These are phyloP conservation scores for Trichosporon asahii DNA, from an alignment of 1,284 basidiomycete genomes.

Conservation along the genomic window DNA sequence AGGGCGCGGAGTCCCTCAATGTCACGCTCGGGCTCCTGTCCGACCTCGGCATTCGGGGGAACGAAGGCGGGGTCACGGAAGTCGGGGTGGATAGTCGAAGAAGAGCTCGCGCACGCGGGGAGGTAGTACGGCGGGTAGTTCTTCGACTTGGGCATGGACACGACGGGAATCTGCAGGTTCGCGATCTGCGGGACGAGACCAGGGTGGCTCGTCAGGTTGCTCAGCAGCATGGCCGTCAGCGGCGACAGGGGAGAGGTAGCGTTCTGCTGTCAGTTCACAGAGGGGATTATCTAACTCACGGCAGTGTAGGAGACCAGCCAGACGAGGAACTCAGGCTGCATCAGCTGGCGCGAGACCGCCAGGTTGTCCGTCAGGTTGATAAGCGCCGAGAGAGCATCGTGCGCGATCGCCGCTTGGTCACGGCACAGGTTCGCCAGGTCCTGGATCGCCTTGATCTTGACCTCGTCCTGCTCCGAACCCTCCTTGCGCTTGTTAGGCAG, in stretches of 20 bases:
- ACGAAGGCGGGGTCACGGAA: constrained; percentile 47
- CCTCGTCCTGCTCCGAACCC: constrained; percentile 59
- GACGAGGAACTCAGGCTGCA: constrained; percentile 69
- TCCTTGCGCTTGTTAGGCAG: constrained; percentile 38
- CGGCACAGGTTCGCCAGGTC: constrained; percentile 80
- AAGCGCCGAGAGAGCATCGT: constrained; percentile 90
- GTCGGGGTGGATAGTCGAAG: constrained; percentile 56
- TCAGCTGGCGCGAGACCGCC: constrained; percentile 65
- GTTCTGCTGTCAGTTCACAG: constrained; percentile 57
- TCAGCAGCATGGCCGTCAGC: constrained; percentile 92
- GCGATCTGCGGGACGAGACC: constrained; percentile 66
- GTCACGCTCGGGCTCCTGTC: constrained; percentile 56
- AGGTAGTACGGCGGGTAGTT: constrained; percentile 60
- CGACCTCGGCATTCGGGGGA: constrained; percentile 63
- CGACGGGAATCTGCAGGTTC: constrained; percentile 64
- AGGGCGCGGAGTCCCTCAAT: constrained; percentile 70
- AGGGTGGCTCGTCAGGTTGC: constrained; percentile 83
- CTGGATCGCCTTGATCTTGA: constrained; percentile 56
- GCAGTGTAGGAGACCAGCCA: constrained; percentile 90
- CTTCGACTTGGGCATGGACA: constrained; percentile 55
- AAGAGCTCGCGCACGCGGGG: constrained; percentile 68
- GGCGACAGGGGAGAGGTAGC: constrained; percentile 85
- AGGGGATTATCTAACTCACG: constrained; percentile 56
- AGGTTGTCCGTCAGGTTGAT: constrained; percentile 90
- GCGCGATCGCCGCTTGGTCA: constrained; percentile 83